phyloP scores from a whole-genome alignment of 163 green algal species.

The Scenedesmus sp. region DNA sequence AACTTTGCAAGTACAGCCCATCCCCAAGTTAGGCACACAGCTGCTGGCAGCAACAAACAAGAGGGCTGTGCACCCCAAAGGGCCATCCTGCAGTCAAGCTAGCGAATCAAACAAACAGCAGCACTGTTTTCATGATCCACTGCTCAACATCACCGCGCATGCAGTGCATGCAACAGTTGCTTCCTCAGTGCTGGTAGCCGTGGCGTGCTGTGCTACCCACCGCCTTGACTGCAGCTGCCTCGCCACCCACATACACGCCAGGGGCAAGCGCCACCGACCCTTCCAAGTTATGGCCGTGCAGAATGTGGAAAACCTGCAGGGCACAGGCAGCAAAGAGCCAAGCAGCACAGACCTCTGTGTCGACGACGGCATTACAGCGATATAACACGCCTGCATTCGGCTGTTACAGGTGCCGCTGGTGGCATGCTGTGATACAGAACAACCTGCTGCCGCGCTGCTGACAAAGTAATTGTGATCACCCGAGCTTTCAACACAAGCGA shows the following conservation, averaged over 20 bases:
- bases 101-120: no score
- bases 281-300: constrained; percentile 62
- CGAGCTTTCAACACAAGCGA: no score
- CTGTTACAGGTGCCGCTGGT: neutral
- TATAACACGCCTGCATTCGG: neutral
- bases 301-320: constrained; percentile 60
- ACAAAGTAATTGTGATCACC: no score
- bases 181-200: no score
- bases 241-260: constrained; percentile 60
- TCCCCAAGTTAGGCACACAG: no score
- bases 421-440: no score
- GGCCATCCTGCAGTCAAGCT: no score
- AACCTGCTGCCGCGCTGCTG: no score
- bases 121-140: neutral
- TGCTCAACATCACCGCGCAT: neutral
- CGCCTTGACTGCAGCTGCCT: constrained; percentile 47
- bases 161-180: neutral
- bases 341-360: neutral
- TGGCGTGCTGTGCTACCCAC: neutral
- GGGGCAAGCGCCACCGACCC: constrained; percentile 57
- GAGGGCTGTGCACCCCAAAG: no score
- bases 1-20: neutral
- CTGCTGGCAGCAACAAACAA: no score
- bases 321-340: neutral
- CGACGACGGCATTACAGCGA: neutral